Percentiles rank a stretch among this genome's conserved stretches.
These are phyloP conservation scores for Avicennia marina DNA, from an alignment of 257 asterid genomes.

Conservation along the genomic window DNA sequence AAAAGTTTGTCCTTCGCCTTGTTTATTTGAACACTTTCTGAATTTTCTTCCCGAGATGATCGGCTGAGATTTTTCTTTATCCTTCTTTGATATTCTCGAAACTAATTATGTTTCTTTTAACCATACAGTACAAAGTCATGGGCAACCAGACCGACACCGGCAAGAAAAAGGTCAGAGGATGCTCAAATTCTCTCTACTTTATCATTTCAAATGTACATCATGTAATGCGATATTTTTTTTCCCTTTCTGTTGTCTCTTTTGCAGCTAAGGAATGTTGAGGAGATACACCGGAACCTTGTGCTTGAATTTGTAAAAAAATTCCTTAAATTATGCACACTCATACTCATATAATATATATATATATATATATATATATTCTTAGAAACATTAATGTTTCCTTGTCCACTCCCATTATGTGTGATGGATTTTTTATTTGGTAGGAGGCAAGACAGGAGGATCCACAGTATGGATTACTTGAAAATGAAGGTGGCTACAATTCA, in stretches of 20 bases:
- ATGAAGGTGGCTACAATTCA: conserved; percentile 65
- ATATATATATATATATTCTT: not conserved
- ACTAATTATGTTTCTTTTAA: not conserved
- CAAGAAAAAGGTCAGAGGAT: conserved; percentile 68
- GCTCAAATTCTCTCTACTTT: not conserved
- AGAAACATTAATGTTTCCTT: not conserved
- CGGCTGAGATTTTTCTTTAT: not conserved
- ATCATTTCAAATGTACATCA: not conserved
- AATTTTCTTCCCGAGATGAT: not conserved
- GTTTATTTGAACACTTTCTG: not conserved
- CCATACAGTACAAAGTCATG: conserved; percentile 58
- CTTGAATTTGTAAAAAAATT: conserved; percentile 58
- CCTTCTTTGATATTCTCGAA: not conserved
- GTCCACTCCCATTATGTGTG: not conserved
- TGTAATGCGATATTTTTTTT: not conserved
- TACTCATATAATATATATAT: not conserved
- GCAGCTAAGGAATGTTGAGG: conserved; percentile 78
- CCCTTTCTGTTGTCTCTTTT: not conserved
- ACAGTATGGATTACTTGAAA: conserved; percentile 80
- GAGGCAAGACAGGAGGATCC: conserved; percentile 86
- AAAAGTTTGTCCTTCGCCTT: not conserved
- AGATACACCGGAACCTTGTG: conserved; percentile 59
- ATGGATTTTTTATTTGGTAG: conserved; percentile 19
- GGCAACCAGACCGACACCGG: conserved; percentile 54
- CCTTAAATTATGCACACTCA: not conserved